These are phyloP conservation scores for Nicotiana tomentosiformis DNA, from an alignment of 257 asterid genomes.

Conservation along the genomic window DNA sequence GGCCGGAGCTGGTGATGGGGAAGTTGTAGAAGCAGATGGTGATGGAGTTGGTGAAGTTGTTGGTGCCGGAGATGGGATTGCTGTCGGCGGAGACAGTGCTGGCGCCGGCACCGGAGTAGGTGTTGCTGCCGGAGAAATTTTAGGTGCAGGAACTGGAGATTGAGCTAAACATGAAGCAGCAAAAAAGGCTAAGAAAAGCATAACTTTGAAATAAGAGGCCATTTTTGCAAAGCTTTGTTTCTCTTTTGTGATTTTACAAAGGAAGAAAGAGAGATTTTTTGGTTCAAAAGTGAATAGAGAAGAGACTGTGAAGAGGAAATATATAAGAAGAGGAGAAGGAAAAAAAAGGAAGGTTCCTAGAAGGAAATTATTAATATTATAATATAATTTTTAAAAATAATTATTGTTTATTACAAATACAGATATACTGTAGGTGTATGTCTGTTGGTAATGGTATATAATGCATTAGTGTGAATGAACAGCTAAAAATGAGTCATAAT, in stretches of 20 bases:
- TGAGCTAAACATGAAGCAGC: constrained; percentile 59
- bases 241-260: not conserved
- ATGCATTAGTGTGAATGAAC: constrained; percentile 3
- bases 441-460: not conserved
- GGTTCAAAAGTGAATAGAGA: constrained; percentile 16
- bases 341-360: not conserved
- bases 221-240: not conserved
- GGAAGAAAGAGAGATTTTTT: not conserved
- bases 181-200: constrained; percentile 44
- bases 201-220: constrained; percentile 36
- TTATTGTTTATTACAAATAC: not conserved
- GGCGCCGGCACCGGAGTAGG: constrained; percentile 47
- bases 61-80: constrained; percentile 19
- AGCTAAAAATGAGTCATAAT: constrained; percentile 4
- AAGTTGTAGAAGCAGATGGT: constrained; percentile 1
- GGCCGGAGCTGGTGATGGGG: constrained; percentile 23
- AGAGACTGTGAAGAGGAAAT: constrained; percentile 21
- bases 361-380: not conserved
- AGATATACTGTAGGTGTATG: not conserved
- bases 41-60: constrained; percentile 10
- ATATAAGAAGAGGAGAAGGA: not conserved
- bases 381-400: not conserved
- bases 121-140: constrained; percentile 49
- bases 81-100: constrained; percentile 17
- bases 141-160: constrained; percentile 52